These are phyloP conservation scores for Stenogyne calaminthoides DNA, from an alignment of 305 asterid species.

Conservation along the genomic window DNA sequence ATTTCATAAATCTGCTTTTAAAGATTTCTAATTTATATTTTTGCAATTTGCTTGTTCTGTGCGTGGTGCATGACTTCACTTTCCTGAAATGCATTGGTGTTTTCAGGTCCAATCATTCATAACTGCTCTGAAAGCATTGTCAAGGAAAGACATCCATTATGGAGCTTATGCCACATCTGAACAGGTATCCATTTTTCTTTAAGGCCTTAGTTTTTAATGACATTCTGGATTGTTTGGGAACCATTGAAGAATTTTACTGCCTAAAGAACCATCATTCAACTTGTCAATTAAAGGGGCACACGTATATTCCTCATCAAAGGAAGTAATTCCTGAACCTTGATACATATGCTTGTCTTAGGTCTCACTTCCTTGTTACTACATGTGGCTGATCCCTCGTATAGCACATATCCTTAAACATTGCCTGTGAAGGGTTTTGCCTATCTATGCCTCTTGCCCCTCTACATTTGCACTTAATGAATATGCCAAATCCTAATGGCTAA, in stretches of 20 bases:
- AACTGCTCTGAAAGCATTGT: slow-evolving; percentile 64
- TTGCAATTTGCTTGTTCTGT: neutral
- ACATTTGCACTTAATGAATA: neutral
- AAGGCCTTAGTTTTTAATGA: neutral
- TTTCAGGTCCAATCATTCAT: slow-evolving; percentile 66
- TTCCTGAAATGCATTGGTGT: slow-evolving; percentile 13
- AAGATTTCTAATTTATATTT: neutral
- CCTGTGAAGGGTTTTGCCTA: slow-evolving; percentile 5
- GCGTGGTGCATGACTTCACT: too few species aligned
- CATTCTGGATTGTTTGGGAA: slow-evolving; percentile 19
- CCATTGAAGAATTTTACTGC: slow-evolving; percentile 15
- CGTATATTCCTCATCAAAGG: neutral
- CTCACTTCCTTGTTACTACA: neutral
- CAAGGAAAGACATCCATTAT: slow-evolving; percentile 70
- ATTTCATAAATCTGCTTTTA: slow-evolving; percentile 7
- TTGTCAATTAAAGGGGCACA: neutral
- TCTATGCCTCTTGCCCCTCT: neutral
- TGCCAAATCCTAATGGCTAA: neutral
- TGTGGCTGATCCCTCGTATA: neutral
- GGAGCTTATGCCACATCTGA: slow-evolving; percentile 82
- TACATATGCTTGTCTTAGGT: neutral
- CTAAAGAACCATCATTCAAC: neutral
- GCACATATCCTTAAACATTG: neutral
- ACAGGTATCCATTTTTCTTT: slow-evolving; percentile 49
- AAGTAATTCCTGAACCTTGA: neutral